Evolutionary conservation across 371 early-diverging fungal genomes (phyloP).

Genomic region (Mortierella sp.): DNA sequence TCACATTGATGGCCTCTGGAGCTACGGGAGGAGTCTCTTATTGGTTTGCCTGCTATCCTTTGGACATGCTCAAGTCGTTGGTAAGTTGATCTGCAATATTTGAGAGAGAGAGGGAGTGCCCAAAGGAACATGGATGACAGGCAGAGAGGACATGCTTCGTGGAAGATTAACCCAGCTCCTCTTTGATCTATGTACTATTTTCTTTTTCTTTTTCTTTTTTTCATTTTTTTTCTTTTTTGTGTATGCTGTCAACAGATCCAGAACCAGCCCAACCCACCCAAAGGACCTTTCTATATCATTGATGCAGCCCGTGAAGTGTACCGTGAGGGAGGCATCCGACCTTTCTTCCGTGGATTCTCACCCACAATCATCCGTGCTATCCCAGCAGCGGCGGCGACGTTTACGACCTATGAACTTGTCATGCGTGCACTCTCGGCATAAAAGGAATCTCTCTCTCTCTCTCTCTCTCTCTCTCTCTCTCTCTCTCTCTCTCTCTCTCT

Average conservation of each 20-base stretch:
- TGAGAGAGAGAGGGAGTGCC: no score
- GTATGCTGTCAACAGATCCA: constrained; percentile 62
- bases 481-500: neutral
- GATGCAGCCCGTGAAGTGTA: constrained; percentile 62
- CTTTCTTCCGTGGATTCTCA: constrained; percentile 72
- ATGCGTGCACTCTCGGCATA: constrained; percentile 57
- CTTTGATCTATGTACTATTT: neutral
- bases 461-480: neutral
- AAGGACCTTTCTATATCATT: constrained; percentile 66
- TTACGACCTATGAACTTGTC: constrained; percentile 79
- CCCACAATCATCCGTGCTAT: constrained; percentile 68
- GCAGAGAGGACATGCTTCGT: neutral
- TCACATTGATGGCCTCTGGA: constrained; percentile 76
- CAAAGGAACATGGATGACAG: neutral
- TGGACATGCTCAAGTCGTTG: constrained; percentile 86
- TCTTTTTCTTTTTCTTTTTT: neutral
- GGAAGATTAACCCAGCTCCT: no score
- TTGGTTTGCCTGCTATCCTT: constrained; percentile 86
- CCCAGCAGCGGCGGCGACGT: constrained; percentile 82
- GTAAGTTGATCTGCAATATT: constrained; percentile 53
- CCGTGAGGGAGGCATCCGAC: constrained; percentile 61
- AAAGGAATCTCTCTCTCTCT: no score
- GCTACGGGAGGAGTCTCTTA: constrained; percentile 81
- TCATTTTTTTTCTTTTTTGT: neutral
- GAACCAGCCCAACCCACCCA: constrained; percentile 68